Conservation (phyloP, 2,329 filamentous ascomycete species). For the Alternaria arbusti region DNA sequence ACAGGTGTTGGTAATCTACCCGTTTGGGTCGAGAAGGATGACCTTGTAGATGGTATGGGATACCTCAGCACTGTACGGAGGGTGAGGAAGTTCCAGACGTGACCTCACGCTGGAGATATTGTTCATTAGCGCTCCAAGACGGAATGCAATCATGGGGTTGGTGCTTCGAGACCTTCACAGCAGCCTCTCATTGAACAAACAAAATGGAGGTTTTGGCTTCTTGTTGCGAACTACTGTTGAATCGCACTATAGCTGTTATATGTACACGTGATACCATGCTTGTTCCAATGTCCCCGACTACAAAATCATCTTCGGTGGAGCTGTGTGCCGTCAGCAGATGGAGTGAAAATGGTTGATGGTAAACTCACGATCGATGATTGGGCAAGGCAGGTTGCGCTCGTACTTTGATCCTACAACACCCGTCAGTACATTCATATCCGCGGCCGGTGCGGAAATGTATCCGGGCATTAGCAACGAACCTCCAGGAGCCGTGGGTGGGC, state of each 20-base stretch:
- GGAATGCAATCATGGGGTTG: background rate
- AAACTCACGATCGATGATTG: constrained; percentile 78
- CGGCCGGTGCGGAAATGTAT: constrained; percentile 31
- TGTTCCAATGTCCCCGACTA: constrained; percentile 22
- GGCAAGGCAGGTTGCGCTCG: constrained; percentile 87
- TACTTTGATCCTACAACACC: constrained; percentile 81
- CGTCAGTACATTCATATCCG: constrained; percentile 26
- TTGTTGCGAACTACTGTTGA: constrained; percentile 7
- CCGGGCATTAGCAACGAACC: constrained; percentile 61
- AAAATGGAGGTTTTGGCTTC: constrained; percentile 1
- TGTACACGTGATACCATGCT: constrained; percentile 16
- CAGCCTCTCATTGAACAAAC: background rate
- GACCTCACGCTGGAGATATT: background rate
- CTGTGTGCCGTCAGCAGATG: constrained; percentile 28
- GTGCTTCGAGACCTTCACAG: background rate
- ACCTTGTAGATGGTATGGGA: constrained; percentile 34
- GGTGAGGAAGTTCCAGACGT: constrained; percentile 39
- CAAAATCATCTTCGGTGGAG: constrained; percentile 47
- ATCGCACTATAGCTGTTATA: constrained; percentile 10
- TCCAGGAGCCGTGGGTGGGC: constrained; percentile 87
- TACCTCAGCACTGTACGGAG: constrained; percentile 37
- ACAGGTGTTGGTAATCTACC: background rate
- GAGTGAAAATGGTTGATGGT: background rate
- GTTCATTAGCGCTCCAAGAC: background rate
- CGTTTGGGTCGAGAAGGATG: constrained; percentile 30